Evolutionary conservation across 257 asterid species (phyloP).

Genomic region (Primulina huaijiensis): DNA sequence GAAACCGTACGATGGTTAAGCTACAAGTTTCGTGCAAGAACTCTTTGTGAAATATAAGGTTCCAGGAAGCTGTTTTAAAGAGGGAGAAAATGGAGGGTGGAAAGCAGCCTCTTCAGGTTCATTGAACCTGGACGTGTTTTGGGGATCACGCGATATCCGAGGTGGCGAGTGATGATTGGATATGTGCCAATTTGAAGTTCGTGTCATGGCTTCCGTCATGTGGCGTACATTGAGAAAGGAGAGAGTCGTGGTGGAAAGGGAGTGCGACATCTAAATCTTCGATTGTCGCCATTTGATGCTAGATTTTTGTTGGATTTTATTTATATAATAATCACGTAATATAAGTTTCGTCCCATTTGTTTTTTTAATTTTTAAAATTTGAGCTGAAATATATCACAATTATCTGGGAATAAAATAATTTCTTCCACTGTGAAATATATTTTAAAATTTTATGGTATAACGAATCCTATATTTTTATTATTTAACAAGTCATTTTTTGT

Average conservation of each 20-base stretch:
- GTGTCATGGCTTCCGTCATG: slow-evolving; percentile 50
- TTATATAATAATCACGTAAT: no score
- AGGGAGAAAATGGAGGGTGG: slow-evolving; percentile 19
- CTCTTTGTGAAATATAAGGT: background rate
- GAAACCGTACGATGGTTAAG: background rate
- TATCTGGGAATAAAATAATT: no score
- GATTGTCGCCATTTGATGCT: background rate
- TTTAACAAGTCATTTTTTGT: no score
- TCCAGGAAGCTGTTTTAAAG: background rate
- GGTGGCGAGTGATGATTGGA: slow-evolving; percentile 39
- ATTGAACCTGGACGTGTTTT: slow-evolving; percentile 56
- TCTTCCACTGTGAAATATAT: no score
- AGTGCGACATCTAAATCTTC: slow-evolving; percentile 14
- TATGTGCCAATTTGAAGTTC: background rate
- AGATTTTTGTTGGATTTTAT: no score
- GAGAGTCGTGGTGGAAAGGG: slow-evolving; percentile 17
- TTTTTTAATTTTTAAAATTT: no score
- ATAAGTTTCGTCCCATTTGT: no score
- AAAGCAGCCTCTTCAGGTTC: slow-evolving; percentile 32
- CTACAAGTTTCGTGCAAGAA: background rate
- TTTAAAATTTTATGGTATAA: no score
- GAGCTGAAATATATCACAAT: no score
- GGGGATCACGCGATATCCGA: background rate
- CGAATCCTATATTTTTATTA: no score
- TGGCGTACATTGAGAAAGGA: slow-evolving; percentile 29